These are phyloP conservation scores for Microdochium trichocladiopsis DNA, from an alignment of 2,329 filamentous ascomycete genomes.

Conservation along the genomic window DNA sequence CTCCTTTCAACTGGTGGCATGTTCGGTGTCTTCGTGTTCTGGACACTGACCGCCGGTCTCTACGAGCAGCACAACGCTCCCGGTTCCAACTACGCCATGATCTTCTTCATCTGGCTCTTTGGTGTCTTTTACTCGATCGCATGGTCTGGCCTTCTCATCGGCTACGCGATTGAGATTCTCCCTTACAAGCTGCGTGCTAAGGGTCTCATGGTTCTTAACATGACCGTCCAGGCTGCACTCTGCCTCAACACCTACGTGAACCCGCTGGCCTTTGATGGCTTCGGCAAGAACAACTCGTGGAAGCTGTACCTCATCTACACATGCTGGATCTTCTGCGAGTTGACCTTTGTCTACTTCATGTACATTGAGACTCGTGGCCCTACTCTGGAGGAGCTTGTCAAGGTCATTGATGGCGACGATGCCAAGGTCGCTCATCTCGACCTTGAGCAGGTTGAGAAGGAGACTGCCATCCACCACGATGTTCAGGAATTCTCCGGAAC, in stretches of 20 bases:
- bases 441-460: conserved; percentile 36
- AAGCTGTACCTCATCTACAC: conserved; percentile 52
- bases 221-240: conserved; percentile 46
- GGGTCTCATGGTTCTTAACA: conserved; percentile 50
- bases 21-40: conserved; percentile 41
- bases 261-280: conserved; percentile 42
- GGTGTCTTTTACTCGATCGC: conserved; percentile 45
- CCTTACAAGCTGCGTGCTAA: conserved; percentile 42
- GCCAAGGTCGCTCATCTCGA: conserved; percentile 40
- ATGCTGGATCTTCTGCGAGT: conserved; percentile 47
- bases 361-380: conserved; percentile 56
- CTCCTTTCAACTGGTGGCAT: conserved; percentile 34
- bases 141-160: conserved; percentile 50
- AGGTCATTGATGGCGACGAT: conserved; percentile 57
- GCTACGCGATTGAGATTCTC: conserved; percentile 44
- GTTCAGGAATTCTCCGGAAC: background rate
- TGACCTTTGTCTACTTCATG: conserved; percentile 48
- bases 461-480: conserved; percentile 11
- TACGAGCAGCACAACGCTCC: conserved; percentile 30
- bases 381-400: conserved; percentile 60
- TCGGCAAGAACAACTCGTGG: conserved; percentile 34
- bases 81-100: conserved; percentile 32
- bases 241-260: conserved; percentile 48
- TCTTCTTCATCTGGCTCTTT: conserved; percentile 43
- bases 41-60: conserved; percentile 38